phyloP scores from a whole-genome alignment of 2,329 filamentous ascomycete species.

The Trichophyton verrucosum region DNA sequence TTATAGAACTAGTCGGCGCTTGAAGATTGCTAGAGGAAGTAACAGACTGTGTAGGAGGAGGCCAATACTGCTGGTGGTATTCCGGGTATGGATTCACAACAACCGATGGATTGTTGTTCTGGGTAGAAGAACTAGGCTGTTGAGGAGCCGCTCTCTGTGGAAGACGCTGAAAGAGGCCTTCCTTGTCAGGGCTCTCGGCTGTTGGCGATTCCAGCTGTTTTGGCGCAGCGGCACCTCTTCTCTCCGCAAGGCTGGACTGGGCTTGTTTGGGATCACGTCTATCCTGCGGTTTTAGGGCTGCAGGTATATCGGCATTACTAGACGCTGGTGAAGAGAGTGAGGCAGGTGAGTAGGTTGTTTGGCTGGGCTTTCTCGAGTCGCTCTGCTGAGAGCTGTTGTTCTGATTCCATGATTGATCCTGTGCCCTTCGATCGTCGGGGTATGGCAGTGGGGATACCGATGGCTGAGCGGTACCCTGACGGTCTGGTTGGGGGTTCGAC shows the following conservation, averaged over 20 bases:
- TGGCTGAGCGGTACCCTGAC: conserved; percentile 43
- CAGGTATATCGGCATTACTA: conserved; percentile 27
- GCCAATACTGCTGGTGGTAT: conserved; percentile 52
- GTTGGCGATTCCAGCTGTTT: conserved; percentile 73
- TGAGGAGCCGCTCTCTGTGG: conserved; percentile 31
- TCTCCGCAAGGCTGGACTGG: conserved; percentile 58
- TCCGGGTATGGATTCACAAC: conserved; percentile 36
- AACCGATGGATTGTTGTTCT: conserved; percentile 15
- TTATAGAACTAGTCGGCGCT: conserved; percentile 44
- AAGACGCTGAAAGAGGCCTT: conserved; percentile 63
- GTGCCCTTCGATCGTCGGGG: conserved; percentile 49
- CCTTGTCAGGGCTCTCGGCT: conserved; percentile 60
- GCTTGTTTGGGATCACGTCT: conserved; percentile 42
- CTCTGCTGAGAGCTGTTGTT: conserved; percentile 15
- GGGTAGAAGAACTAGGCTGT: conserved; percentile 3
- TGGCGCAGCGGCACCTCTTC: conserved; percentile 61
- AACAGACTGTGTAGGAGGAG: conserved; percentile 32
- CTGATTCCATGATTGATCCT: conserved; percentile 25
- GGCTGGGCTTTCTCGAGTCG: conserved; percentile 11
- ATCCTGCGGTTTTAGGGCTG: conserved; percentile 30
- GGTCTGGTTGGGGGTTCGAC: conserved; percentile 15
- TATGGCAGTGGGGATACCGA: conserved; percentile 61
- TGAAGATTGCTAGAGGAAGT: conserved; percentile 24
- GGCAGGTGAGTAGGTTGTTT: conserved; percentile 12
- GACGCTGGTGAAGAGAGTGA: conserved; percentile 22